Base-by-base conservation (phyloP, 371 early-diverging fungal genomes). In the Mucor circinelloides region DNA sequence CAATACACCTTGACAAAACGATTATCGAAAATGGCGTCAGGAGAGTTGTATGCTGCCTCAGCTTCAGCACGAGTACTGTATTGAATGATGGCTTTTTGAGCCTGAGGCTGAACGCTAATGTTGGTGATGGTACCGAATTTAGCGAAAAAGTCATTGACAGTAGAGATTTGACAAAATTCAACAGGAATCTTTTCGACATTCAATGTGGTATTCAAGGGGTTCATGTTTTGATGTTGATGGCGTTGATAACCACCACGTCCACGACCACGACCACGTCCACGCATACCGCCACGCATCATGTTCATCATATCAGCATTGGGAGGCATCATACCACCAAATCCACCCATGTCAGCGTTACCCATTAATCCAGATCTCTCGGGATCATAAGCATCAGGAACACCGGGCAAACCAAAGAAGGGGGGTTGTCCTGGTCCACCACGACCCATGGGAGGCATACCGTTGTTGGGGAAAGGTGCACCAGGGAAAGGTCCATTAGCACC, bases 1-100 rank as follows among this genome's bases (percentile, higher is more conserved):
- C 89, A 94, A 71, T 88, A 95, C 7, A 95, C 91, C 68, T 92
- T 93, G 48, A 95, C 93, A 72, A 95, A 95, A 17, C 95, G 89
- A 75, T 95, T 95, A 40, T 85, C 91, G 73, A 95, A 95, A 30
- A 94, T 89, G n/a, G 90, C 85, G 30, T 93, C 93, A 6, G 95
- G 94, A 13, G 88, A 90, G 42, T 77, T 80, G 63, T 92, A 88
- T 1, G 94, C 94, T 10, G 85, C 86, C 21, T 75, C 80, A 12
- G 95, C 96, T 71, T 93, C 94, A 7, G 79, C 75, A 36, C 79
- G 77, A 0, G 74, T 72, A 58, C 82, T 73, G 67, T 88, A 94
- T 66, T 90, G 87, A 48, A 94, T 74, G n/a, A 89, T 66, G 0
- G 94, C 93, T 40, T 84, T 80, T 21, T 79, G 79, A 17, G 63